A percentile compares a stretch with the other conserved stretches of the same genome.
Evolutionary conservation across 2,329 filamentous ascomycete species (phyloP).

Genomic region (Bipolaris gigantea): DNA sequence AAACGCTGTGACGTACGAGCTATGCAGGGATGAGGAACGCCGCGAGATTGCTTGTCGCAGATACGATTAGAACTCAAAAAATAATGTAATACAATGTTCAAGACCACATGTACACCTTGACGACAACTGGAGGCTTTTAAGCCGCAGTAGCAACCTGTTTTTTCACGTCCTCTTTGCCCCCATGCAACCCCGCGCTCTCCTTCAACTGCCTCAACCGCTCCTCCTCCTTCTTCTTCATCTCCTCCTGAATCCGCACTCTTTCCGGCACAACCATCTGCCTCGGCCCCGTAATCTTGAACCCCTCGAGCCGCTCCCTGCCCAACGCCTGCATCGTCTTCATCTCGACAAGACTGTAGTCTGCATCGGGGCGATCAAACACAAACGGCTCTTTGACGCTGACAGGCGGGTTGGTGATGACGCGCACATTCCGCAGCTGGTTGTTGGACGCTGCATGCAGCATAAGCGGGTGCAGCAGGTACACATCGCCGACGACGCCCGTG

Average conservation of each 20-base stretch:
- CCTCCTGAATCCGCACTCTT: constrained; percentile 52
- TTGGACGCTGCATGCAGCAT: constrained; percentile 61
- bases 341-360: constrained; percentile 60
- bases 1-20: constrained; percentile 6
- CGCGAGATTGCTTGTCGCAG: too few relatives aligned
- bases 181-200: constrained; percentile 17
- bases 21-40: too few relatives aligned
- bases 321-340: constrained; percentile 56
- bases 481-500: constrained; percentile 58
- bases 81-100: not conserved
- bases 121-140: not conserved
- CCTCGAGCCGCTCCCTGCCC: constrained; percentile 51
- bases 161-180: not conserved
- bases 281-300: constrained; percentile 56
- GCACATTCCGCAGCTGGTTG: constrained; percentile 52
- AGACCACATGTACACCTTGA: too few relatives aligned
- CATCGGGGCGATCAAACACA: constrained; percentile 54
- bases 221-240: constrained; percentile 54
- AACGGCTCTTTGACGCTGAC: constrained; percentile 58
- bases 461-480: constrained; percentile 62
- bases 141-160: constrained; percentile 2
- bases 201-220: constrained; percentile 48
- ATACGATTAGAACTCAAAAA: not conserved
- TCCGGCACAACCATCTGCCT: constrained; percentile 57
- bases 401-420: constrained; percentile 61